Evolutionary conservation across 1,139 yeast genomes (phyloP).

Genomic region (Pneumocystis wakefieldiae): DNA sequence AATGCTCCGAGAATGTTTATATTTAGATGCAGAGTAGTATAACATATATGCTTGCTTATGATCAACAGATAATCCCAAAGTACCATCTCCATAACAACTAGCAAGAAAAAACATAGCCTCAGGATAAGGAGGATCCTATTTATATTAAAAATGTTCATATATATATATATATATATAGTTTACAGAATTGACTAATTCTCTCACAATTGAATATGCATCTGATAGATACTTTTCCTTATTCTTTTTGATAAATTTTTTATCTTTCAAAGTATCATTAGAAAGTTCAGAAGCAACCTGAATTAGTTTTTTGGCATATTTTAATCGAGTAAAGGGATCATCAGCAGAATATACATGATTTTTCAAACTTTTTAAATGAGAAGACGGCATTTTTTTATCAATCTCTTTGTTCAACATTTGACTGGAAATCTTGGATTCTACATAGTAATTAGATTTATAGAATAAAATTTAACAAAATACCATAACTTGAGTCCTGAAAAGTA

Average conservation of each 20-base stretch:
- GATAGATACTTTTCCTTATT: constrained; percentile 41
- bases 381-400: not conserved
- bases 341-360: not conserved
- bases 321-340: constrained; percentile 27
- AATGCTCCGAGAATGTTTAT: constrained; percentile 42
- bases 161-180: not conserved
- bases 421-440: not conserved
- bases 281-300: constrained; percentile 32
- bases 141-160: not conserved
- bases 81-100: constrained; percentile 43
- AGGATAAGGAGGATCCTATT: constrained; percentile 15
- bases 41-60: constrained; percentile 44
- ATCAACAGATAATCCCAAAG: constrained; percentile 39
- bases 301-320: constrained; percentile 36
- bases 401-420: not conserved
- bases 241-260: constrained; percentile 32
- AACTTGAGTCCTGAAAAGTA: not conserved
- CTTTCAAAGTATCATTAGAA: constrained; percentile 25
- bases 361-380: not conserved
- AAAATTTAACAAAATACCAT: not conserved
- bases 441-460: not conserved
- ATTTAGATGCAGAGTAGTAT: constrained; percentile 42
- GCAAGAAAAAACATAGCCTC: constrained; percentile 45
- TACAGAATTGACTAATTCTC: constrained; percentile 30
- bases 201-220: constrained; percentile 44